Evolutionary conservation across 495 filamentous ascomycete genomes (phyloP), one percentile per base, ranked within the genome.

Genomic region (Usnea hakonensis): DNA sequence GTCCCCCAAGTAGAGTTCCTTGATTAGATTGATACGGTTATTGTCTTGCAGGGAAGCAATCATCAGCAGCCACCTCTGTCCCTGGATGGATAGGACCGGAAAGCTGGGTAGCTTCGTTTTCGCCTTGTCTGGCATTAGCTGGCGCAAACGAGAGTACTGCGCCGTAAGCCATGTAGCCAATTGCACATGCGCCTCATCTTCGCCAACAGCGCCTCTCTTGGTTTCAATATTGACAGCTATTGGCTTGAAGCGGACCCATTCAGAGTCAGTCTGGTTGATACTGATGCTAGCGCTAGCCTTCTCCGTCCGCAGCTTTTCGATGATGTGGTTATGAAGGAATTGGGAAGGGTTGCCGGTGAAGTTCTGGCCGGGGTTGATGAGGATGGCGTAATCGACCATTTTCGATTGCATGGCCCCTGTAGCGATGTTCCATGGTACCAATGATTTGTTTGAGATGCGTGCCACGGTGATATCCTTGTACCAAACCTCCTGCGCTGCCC

Each of bases 151-250:
- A 28, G 8, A 8, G 44, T 50, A 50, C 44, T 50, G 44, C 17
- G 17, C 44, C 17, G 17, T 50, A 50, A n/a, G n/a, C n/a, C n/a
- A n/a, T n/a, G n/a, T n/a, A n/a, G n/a, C 71, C 62, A 60, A 17
- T 16, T 58, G 56, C 19, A 58, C 21, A 4, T 26, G 17, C 13
- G 37, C 56, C 36, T 58, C 21, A 3, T 43, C 56, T 32, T 58
- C 56, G 14, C 26, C 56, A 11, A 58, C 26, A 6, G n/a, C n/a
- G 17, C 8, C 37, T 26, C 19, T 21, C 56, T 43, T 58, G 5
- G 56, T 58, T 19, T 41, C 37, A 9, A 58, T 43, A 19, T 37
- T 58, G 19, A 58, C 37, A 16, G 17, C 56, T 16, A 58, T 58
- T 16, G 38, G 56, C 17, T 14, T 41, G 56, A 28, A 46, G 40